phyloP scores from a whole-genome alignment of 2,329 filamentous ascomycete species.

The Xylariaceae sp. region DNA sequence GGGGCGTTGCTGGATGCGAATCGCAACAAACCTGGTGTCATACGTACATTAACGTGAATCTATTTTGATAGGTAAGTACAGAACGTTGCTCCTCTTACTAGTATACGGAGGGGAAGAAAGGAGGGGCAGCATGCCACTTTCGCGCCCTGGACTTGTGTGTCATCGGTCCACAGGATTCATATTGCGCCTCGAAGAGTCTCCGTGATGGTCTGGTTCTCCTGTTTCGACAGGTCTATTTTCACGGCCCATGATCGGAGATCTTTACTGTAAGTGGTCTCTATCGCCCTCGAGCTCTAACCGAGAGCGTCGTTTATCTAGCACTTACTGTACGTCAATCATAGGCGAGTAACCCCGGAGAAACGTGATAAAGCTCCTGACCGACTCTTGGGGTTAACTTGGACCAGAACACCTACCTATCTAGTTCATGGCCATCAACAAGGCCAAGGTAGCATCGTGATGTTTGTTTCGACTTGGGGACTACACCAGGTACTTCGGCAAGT shows the following conservation, averaged over 20 bases:
- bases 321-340: too few species aligned
- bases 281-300: background rate
- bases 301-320: too few species aligned
- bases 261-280: background rate
- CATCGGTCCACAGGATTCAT: conserved; percentile 4
- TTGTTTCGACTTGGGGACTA: background rate
- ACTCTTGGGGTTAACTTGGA: background rate
- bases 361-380: too few species aligned
- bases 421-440: background rate
- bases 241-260: background rate
- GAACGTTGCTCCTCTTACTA: background rate
- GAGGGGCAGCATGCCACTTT: conserved; percentile 1
- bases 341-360: too few species aligned
- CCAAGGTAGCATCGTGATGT: background rate
- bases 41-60: background rate
- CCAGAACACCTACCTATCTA: background rate
- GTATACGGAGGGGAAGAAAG: background rate
- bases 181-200: background rate
- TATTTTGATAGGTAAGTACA: background rate
- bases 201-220: background rate
- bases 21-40: background rate
- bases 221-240: background rate
- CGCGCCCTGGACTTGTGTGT: background rate
- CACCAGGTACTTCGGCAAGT: background rate
- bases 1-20: background rate